Evolutionary conservation across 257 asterid genomes (phyloP), one percentile per base, ranked within the genome.

Genomic region (Ehretia macrophylla): DNA sequence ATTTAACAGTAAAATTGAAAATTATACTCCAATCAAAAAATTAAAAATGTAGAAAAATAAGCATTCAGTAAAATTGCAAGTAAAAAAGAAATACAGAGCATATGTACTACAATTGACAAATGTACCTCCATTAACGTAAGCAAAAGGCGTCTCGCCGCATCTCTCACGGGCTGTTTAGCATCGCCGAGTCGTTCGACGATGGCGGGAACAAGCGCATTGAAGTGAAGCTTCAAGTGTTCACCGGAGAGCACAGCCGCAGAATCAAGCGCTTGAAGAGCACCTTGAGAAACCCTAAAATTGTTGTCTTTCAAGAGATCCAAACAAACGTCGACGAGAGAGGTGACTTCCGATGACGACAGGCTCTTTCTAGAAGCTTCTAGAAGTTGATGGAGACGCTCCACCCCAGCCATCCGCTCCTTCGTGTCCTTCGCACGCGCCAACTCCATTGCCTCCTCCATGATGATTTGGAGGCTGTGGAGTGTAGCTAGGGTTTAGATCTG

Each of bases 321-420:
- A 76, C 94, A 81, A 5, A 81, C 88, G 17, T 93, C 99, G 54
- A 89, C 94, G 3, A 93, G 90, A 12, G 94, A 86, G 70, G 96
- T 73, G 55, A 87, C 97, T 58, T 93, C 99, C 46, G 99, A 72
- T 11, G 94, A 60, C 23, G 95, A 73, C 17, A 89, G 63, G 4
- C 71, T 75, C 86, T 80, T 89, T 42, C 94, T 74, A 47, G 96
- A 86, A 64, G 95, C 81, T 85, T 93, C 99, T 52, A 93, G 92
- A 22, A 83, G 95, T 63, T 93, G 86, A 77, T 89, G 89, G 66
- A 93, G 95, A 60, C 85, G 85, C 82, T 93, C 99, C 55, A 89
- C 96, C 14, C 94, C 99, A 0, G 99, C 97, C 99, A 93, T 93
- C 71, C 99, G 80, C 82, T 93, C 96, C 81, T 93, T 93, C 32